Evolutionary conservation across 1,284 basidiomycete species (phyloP).

Genomic region (Leccinum ambiguum): DNA sequence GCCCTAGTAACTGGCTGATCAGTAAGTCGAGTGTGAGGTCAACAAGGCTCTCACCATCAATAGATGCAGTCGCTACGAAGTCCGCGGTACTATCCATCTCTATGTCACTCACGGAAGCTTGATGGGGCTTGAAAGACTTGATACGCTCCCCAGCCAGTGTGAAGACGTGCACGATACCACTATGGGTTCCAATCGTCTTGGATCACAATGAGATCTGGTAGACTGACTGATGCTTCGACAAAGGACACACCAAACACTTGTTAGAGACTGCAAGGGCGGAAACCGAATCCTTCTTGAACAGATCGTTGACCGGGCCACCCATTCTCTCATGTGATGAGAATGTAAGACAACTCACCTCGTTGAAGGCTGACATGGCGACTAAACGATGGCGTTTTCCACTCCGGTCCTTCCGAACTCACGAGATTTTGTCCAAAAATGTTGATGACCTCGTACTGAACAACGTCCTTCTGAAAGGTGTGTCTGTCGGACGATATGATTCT

Average conservation of each 20-base stretch:
- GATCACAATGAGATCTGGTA: constrained; percentile 10
- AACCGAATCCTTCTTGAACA: constrained; percentile 89
- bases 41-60: constrained; percentile 72
- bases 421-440: too few species aligned
- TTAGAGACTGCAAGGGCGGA: constrained; percentile 81
- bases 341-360: too few species aligned
- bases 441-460: too few species aligned
- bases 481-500: too few species aligned
- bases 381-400: too few species aligned
- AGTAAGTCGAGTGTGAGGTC: constrained; percentile 7
- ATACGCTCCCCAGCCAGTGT: constrained; percentile 80
- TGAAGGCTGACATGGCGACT: too few species aligned
- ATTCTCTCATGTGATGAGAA: too few species aligned
- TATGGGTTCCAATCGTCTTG: constrained; percentile 88
- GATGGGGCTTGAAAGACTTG: constrained; percentile 91
- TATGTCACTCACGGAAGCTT: constrained; percentile 88
- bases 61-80: constrained; percentile 90
- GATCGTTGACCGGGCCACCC: constrained; percentile 67
- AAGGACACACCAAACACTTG: constrained; percentile 63
- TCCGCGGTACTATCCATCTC: constrained; percentile 85
- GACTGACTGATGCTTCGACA: constrained; percentile 8
- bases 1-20: constrained; percentile 51
- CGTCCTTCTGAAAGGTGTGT: too few species aligned
- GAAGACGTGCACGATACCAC: constrained; percentile 87
- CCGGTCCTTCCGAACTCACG: too few species aligned